phyloP scores from a whole-genome alignment of 441 rosid genomes.

The Mallotus repandus region DNA sequence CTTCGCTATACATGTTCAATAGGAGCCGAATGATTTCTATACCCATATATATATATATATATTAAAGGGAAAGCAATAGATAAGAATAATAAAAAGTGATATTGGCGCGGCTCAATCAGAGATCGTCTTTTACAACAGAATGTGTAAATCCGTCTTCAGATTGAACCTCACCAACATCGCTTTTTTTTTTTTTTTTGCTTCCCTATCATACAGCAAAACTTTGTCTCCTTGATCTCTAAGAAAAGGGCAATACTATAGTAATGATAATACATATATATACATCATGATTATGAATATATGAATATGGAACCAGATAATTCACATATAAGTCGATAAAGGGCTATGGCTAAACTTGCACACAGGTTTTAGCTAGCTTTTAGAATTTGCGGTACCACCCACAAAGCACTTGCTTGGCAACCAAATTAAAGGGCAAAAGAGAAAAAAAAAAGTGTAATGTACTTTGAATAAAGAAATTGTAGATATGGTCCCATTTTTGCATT shows the following conservation, averaged over 20 bases:
- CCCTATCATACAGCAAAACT: conserved; percentile 22
- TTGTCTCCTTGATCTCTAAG: background rate
- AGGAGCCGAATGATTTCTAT: background rate
- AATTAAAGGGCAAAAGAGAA: background rate
- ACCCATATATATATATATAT: background rate
- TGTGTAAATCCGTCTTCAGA: conserved; percentile 72
- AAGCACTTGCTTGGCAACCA: conserved; percentile 3
- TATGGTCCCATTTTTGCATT: conserved; percentile 33
- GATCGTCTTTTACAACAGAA: conserved; percentile 53
- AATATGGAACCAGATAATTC: background rate
- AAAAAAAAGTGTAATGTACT: conserved; percentile 4
- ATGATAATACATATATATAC: background rate
- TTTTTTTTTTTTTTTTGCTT: conserved; percentile 37
- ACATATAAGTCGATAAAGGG: background rate
- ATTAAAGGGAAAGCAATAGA: conserved; percentile 18
- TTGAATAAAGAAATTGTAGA: conserved; percentile 28
- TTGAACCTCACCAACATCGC: conserved; percentile 96
- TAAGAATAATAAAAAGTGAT: conserved; percentile 46
- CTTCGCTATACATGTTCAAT: background rate
- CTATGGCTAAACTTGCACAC: background rate
- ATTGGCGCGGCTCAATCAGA: conserved; percentile 99
- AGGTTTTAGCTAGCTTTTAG: conserved; percentile 19
- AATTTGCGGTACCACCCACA: conserved; percentile 18
- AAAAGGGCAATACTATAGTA: background rate
- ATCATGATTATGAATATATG: background rate